These are phyloP conservation scores for Bidens hawaiensis DNA, from an alignment of 140 eudicot species.

Conservation along the genomic window DNA sequence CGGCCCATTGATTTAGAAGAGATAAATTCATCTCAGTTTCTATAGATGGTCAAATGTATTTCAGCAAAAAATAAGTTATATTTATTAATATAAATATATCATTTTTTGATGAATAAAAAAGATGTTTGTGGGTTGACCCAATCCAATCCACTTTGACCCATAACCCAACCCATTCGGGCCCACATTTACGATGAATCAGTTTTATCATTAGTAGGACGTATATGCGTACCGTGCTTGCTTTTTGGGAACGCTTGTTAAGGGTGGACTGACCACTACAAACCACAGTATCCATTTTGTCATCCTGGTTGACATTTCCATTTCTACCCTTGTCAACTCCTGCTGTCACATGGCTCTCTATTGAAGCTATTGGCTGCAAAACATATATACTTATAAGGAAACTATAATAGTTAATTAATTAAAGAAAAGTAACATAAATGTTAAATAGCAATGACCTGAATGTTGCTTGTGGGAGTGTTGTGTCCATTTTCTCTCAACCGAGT, in stretches of 20 bases:
- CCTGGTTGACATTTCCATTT: constrained; percentile 34
- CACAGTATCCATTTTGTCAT: constrained; percentile 44
- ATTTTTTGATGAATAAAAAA: not conserved
- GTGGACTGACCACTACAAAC: constrained; percentile 54
- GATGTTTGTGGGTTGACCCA: not conserved
- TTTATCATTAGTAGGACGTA: not conserved
- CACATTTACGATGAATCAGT: not conserved
- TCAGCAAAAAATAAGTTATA: not conserved
- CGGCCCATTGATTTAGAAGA: too few species aligned
- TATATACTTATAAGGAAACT: not conserved
- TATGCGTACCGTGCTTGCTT: constrained; percentile 78
- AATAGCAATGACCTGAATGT: constrained; percentile 46
- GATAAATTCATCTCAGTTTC: too few species aligned
- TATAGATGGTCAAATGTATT: too few species aligned
- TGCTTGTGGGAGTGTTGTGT: constrained; percentile 80
- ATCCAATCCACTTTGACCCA: not conserved
- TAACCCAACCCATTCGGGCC: not conserved
- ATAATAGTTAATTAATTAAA: not conserved
- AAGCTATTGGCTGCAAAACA: constrained; percentile 70
- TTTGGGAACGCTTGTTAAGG: constrained; percentile 62
- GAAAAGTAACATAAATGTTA: not conserved
- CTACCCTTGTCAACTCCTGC: constrained; percentile 46
- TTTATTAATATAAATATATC: not conserved
- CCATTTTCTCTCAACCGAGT: constrained; percentile 43
- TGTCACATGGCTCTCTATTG: constrained; percentile 78